Conservation (phyloP, 2,329 filamentous ascomycete species). For the Beauveria brongniartii region DNA sequence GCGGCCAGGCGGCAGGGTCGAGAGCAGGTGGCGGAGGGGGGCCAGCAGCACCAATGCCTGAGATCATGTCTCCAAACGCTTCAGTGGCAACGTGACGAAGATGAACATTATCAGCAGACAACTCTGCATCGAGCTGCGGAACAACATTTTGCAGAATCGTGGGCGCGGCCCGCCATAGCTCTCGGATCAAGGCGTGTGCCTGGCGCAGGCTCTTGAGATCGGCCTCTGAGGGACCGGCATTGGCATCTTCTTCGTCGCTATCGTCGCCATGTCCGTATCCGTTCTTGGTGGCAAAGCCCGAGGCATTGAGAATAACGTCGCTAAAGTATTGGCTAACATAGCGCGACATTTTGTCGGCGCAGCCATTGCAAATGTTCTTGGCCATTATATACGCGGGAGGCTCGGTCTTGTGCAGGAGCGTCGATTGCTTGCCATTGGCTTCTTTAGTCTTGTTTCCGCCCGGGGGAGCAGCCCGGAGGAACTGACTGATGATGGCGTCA, state of each 20-base stretch:
- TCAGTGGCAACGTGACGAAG: constrained; percentile 84
- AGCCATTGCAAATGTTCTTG: constrained; percentile 83
- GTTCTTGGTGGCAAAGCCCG: constrained; percentile 49
- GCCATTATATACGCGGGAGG: constrained; percentile 95
- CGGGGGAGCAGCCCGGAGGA: constrained; percentile 75
- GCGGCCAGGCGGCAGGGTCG: constrained; percentile 81
- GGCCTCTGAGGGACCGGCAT: constrained; percentile 63
- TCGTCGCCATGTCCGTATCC: constrained; percentile 53
- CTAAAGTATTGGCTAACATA: constrained; percentile 96
- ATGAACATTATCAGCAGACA: constrained; percentile 82
- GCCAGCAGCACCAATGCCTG: constrained; percentile 86
- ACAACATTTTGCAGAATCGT: constrained; percentile 87
- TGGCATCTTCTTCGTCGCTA: constrained; percentile 53
- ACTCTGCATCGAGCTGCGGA: constrained; percentile 84
- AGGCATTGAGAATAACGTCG: constrained; percentile 88
- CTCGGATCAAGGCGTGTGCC: constrained; percentile 79
- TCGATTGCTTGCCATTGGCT: constrained; percentile 70
- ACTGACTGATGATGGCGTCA: constrained; percentile 92
- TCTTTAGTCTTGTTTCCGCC: constrained; percentile 54
- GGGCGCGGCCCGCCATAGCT: constrained; percentile 89
- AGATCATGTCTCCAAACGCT: constrained; percentile 89
- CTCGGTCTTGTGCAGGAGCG: constrained; percentile 75
- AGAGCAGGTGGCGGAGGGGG: constrained; percentile 64
- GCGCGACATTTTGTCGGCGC: constrained; percentile 87
- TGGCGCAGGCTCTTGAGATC: constrained; percentile 84